phyloP scores from a whole-genome alignment of 805 yeast genomes.

The Candida taoyuanica region DNA sequence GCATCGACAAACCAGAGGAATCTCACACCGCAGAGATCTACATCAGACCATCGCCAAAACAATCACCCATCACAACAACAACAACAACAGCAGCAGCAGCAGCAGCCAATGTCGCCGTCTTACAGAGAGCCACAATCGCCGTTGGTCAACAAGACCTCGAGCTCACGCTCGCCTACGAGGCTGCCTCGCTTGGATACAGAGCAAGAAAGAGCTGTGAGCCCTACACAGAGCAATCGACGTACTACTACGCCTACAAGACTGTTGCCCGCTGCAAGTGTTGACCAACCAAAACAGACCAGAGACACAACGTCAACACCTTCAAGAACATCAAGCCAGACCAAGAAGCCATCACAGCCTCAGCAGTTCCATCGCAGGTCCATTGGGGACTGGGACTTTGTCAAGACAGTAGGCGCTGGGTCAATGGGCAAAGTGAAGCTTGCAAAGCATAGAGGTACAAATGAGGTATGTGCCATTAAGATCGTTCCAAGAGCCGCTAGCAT shows the following conservation, averaged over 20 bases:
- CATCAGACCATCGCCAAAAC: conserved; percentile 1
- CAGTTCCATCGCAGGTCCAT: conserved; percentile 77
- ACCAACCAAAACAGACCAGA: conserved; percentile 11
- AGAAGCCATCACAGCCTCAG: conserved; percentile 23
- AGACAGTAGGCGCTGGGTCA: conserved; percentile 96
- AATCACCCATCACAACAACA: conserved; percentile 18
- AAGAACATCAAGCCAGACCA: conserved; percentile 15
- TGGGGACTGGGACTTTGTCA: conserved; percentile 95
- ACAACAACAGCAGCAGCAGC: neutral
- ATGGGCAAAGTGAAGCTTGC: conserved; percentile 99
- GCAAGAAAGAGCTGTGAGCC: neutral
- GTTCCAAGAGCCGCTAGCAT: conserved; percentile 84
- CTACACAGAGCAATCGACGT: too few relatives aligned
- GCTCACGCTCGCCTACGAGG: conserved; percentile 10
- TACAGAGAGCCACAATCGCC: conserved; percentile 7
- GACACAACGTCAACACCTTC: conserved; percentile 10
- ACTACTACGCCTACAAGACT: conserved; percentile 14
- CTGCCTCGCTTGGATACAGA: conserved; percentile 14
- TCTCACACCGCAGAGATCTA: conserved; percentile 20
- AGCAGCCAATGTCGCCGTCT: conserved; percentile 6
- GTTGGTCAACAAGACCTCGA: conserved; percentile 1
- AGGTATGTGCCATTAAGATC: conserved; percentile 87
- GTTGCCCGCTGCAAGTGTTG: conserved; percentile 19
- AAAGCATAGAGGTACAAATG: conserved; percentile 72
- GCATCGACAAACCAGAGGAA: too few relatives aligned